phyloP scores from a whole-genome alignment of 2,329 filamentous ascomycete genomes.

The Graphilbum fragrans region DNA sequence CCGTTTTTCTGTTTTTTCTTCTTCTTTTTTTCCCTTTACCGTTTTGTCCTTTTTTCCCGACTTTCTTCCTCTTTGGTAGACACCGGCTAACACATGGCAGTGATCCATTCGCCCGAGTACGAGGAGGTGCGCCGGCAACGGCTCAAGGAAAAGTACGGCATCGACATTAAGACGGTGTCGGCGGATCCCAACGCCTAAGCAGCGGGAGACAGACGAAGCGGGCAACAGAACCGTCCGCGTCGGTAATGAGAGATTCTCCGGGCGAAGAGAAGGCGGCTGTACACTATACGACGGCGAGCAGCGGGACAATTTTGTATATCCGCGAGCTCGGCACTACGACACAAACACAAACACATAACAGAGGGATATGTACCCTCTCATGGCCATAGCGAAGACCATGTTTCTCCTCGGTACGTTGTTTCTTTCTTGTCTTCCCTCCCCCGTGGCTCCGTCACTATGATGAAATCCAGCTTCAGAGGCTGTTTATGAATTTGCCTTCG shows the following conservation, averaged over 20 bases:
- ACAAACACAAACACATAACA: neutral
- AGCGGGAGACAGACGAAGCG: neutral
- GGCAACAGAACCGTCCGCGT: too few relatives aligned
- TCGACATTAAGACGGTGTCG: conserved; percentile 62
- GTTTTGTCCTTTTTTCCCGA: too few relatives aligned
- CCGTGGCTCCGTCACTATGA: conserved; percentile 5
- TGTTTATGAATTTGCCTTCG: conserved; percentile 11
- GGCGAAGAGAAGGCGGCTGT: neutral
- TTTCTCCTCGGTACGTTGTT: neutral
- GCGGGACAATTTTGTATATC: conserved; percentile 2
- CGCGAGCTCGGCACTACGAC: neutral
- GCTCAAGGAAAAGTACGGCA: conserved; percentile 76
- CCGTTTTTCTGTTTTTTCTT: too few relatives aligned
- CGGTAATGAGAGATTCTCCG: too few relatives aligned
- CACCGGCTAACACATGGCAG: conserved; percentile 28
- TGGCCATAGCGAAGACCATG: neutral
- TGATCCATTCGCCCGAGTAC: conserved; percentile 70
- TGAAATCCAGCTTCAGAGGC: conserved; percentile 10
- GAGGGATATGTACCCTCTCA: neutral
- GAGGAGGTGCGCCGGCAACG: conserved; percentile 71
- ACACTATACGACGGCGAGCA: neutral
- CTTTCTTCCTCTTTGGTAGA: too few relatives aligned
- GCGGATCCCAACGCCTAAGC: conserved; percentile 24
- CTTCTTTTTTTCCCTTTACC: too few relatives aligned
- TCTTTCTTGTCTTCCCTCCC: neutral